phyloP scores from a whole-genome alignment of 2,329 filamentous ascomycete genomes.

The Monosporascus sp. region DNA sequence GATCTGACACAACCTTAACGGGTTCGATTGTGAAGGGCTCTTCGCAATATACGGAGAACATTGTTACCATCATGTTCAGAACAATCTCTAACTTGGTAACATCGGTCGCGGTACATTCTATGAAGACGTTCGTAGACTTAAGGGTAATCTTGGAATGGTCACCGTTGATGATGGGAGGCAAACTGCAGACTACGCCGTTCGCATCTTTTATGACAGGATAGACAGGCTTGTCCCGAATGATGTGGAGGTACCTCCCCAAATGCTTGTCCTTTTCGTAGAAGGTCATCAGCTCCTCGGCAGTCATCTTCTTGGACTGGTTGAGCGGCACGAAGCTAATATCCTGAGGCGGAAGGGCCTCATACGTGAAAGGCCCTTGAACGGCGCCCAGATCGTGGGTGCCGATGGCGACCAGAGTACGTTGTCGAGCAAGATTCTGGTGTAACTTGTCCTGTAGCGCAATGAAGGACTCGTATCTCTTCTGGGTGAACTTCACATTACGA shows the following conservation, averaged over 20 bases:
- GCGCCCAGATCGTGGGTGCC: conserved; percentile 96
- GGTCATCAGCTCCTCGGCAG: conserved; percentile 80
- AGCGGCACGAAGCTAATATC: conserved; percentile 87
- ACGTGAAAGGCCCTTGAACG: conserved; percentile 89
- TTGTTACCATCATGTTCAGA: conserved; percentile 89
- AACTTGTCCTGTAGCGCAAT: conserved; percentile 97
- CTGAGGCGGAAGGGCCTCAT: conserved; percentile 86
- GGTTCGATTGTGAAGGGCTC: conserved; percentile 92
- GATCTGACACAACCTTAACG: conserved; percentile 83
- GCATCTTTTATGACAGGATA: conserved; percentile 96
- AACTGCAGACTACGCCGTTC: conserved; percentile 78
- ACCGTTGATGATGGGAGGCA: conserved; percentile 97
- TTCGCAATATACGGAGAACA: conserved; percentile 90
- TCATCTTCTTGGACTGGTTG: conserved; percentile 88
- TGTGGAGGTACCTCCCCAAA: conserved; percentile 83
- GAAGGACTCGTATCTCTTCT: conserved; percentile 93
- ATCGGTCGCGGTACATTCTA: conserved; percentile 95
- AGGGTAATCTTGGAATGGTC: conserved; percentile 94
- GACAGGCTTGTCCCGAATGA: conserved; percentile 86
- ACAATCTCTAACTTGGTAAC: conserved; percentile 95
- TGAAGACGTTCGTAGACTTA: conserved; percentile 88
- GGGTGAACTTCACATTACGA: conserved; percentile 84
- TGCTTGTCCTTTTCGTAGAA: conserved; percentile 96
- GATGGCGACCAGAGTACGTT: conserved; percentile 91
- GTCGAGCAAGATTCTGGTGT: conserved; percentile 89